These are phyloP conservation scores for Elaphomyces granulatus DNA, from an alignment of 495 filamentous ascomycete species.

Conservation along the genomic window DNA sequence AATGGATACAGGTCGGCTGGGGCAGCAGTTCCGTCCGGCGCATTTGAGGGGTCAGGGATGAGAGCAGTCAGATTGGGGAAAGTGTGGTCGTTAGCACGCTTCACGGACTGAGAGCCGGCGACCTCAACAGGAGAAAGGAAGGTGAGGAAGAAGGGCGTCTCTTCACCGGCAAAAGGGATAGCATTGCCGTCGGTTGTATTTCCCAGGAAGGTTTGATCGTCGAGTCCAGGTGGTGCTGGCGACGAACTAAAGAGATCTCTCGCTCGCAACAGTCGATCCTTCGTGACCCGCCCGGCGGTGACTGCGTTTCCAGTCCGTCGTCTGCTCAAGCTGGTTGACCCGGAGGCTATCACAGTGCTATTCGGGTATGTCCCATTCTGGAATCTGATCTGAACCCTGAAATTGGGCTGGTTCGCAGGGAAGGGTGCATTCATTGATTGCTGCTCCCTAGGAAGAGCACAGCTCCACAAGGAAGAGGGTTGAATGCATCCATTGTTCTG, in stretches of 20 bases:
- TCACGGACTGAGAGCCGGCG: slow-evolving; percentile 1
- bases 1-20: slow-evolving; percentile 52
- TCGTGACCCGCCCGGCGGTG: neutral
- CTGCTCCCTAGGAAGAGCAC: slow-evolving; percentile 61
- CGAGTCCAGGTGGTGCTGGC: slow-evolving; percentile 47
- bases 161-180: slow-evolving; percentile 36
- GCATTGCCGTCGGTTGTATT: slow-evolving; percentile 67
- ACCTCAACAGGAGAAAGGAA: slow-evolving; percentile 23
- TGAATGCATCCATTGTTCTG: slow-evolving; percentile 49
- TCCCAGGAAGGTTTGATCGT: slow-evolving; percentile 65
- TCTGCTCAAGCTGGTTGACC: slow-evolving; percentile 10
- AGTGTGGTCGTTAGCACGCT: slow-evolving; percentile 4
- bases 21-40: slow-evolving; percentile 55
- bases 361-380: slow-evolving; percentile 49
- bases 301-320: neutral
- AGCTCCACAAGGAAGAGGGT: slow-evolving; percentile 66
- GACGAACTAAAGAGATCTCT: slow-evolving; percentile 34
- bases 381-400: slow-evolving; percentile 65
- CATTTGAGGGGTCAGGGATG: slow-evolving; percentile 45
- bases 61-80: slow-evolving; percentile 37
- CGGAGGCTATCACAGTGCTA: slow-evolving; percentile 17
- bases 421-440: slow-evolving; percentile 46
- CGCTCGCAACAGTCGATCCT: slow-evolving; percentile 2
- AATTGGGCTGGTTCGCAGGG: slow-evolving; percentile 52
- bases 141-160: slow-evolving; percentile 38